A percentile compares a stretch with the other conserved stretches of the same genome.
phyloP scores from a whole-genome alignment of 1,284 basidiomycete species.

The Pterula multifida region DNA sequence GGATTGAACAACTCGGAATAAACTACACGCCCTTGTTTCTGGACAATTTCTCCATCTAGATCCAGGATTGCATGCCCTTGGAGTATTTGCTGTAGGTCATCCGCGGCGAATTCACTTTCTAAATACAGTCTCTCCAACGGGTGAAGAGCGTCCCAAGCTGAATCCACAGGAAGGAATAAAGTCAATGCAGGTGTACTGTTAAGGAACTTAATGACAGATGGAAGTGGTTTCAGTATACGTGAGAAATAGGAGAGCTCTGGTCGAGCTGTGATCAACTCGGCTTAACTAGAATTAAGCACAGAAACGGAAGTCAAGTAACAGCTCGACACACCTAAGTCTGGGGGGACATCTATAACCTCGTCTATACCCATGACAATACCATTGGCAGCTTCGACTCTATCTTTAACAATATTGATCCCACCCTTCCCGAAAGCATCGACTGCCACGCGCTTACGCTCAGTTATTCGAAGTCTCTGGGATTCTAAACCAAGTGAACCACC shows the following conservation, averaged over 20 bases:
- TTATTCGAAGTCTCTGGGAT: constrained; percentile 71
- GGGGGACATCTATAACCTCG: constrained; percentile 67
- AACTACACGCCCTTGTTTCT: constrained; percentile 29
- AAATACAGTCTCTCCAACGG: constrained; percentile 72
- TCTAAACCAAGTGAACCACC: constrained; percentile 73
- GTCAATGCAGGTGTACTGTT: constrained; percentile 67
- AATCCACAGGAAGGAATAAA: constrained; percentile 80
- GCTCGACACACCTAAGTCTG: constrained; percentile 50
- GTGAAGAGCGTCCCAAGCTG: constrained; percentile 61
- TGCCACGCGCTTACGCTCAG: constrained; percentile 45
- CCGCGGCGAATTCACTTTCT: constrained; percentile 72
- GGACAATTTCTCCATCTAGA: not conserved
- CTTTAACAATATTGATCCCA: constrained; percentile 52
- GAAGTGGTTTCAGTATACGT: constrained; percentile 41
- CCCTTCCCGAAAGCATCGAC: constrained; percentile 63
- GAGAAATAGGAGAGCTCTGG: constrained; percentile 60
- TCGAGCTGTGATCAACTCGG: constrained; percentile 43
- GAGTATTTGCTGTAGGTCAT: constrained; percentile 69
- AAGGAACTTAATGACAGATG: constrained; percentile 38
- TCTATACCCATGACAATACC: constrained; percentile 73
- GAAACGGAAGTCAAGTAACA: constrained; percentile 4
- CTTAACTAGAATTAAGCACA: constrained; percentile 22
- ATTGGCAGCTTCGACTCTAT: constrained; percentile 48
- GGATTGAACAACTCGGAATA: constrained; percentile 56
- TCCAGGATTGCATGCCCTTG: constrained; percentile 61